A percentile compares a stretch with the other conserved stretches of the same genome.
Evolutionary conservation across 176 grass and related monocot genomes (phyloP).

Genomic region (Bolboschoenus planiculmis): DNA sequence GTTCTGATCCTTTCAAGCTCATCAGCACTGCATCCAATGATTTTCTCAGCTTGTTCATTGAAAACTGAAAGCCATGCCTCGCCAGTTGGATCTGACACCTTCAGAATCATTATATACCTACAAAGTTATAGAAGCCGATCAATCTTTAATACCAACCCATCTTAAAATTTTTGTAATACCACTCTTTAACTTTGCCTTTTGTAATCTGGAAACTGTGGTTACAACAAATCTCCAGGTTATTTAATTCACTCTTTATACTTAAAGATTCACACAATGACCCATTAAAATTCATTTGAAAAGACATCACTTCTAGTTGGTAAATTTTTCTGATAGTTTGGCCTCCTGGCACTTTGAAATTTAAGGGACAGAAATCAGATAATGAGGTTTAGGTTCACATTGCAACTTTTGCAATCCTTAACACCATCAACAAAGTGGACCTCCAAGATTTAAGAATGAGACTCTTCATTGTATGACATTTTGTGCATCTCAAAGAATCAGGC

Average conservation of each 20-base stretch:
- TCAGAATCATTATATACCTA: constrained; percentile 88
- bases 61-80: constrained; percentile 90
- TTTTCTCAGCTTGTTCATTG: constrained; percentile 89
- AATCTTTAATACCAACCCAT: neutral
- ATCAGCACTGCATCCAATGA: constrained; percentile 80
- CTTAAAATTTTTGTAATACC: neutral
- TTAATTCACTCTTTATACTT: neutral
- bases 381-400: neutral
- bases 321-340: neutral
- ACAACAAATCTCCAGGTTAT: neutral
- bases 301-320: neutral
- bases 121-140: neutral
- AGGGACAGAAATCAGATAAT: neutral
- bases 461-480: neutral
- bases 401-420: neutral
- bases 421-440: neutral
- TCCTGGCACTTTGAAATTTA: neutral
- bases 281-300: neutral
- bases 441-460: neutral
- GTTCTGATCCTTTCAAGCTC: constrained; percentile 76
- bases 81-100: constrained; percentile 78
- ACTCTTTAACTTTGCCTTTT: neutral
- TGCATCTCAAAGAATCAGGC: neutral
- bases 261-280: neutral
- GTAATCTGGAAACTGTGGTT: neutral